Conservation (phyloP, 1,284 basidiomycete genomes). For the Cryptococcus maquisensis region DNA sequence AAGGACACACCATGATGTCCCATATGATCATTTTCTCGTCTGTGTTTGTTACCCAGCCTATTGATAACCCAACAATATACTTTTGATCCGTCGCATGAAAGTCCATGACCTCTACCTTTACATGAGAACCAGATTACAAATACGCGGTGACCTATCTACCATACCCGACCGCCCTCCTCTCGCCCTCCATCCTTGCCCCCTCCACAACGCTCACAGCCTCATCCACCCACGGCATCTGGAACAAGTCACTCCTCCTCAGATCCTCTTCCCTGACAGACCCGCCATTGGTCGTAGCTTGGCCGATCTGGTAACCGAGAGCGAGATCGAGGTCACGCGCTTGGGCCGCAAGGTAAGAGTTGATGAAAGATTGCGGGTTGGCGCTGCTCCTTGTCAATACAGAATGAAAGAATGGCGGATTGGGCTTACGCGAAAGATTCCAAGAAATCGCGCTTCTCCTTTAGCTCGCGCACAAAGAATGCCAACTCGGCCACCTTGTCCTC, state of each 20-base stretch:
- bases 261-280: constrained; percentile 74
- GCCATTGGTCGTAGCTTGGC: constrained; percentile 56
- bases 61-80: too few species aligned
- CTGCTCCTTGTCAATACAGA: constrained; percentile 12
- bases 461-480: constrained; percentile 76
- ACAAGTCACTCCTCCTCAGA: constrained; percentile 80
- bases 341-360: constrained; percentile 83
- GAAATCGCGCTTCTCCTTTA: constrained; percentile 81
- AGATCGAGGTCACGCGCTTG: constrained; percentile 87
- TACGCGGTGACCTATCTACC: neutral
- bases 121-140: too few species aligned
- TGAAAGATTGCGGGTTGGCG: constrained; percentile 56
- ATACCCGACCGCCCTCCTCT: constrained; percentile 12
- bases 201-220: constrained; percentile 49
- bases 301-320: constrained; percentile 70
- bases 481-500: constrained; percentile 83
- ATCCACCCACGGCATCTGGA: constrained; percentile 75
- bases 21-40: too few species aligned
- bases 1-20: too few species aligned
- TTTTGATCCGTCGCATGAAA: too few species aligned
- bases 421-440: constrained; percentile 68
- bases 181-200: constrained; percentile 32
- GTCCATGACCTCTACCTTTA: too few species aligned
- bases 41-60: too few species aligned
- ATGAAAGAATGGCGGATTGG: neutral